Conservation (phyloP, 176 grass and related monocot genomes). For the Zizania latifolia region DNA sequence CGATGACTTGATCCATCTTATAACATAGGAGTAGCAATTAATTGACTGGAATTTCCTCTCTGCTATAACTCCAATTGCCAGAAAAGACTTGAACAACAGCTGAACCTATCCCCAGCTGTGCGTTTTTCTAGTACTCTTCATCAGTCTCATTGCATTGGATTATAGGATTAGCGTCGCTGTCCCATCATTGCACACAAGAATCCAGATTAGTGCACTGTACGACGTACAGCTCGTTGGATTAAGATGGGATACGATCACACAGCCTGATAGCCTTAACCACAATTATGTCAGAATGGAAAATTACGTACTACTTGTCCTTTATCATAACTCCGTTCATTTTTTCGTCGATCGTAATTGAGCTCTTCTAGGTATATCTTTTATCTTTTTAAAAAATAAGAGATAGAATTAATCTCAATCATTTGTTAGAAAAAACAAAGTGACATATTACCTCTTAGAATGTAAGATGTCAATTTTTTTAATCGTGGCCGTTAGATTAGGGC, state of each 20-base stretch:
- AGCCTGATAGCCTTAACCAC: conserved; percentile 13
- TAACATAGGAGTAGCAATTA: not conserved
- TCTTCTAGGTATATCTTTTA: too few species aligned
- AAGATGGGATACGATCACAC: conserved; percentile 7
- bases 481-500: too few species aligned
- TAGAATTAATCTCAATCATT: too few species aligned
- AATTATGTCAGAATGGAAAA: conserved; percentile 5
- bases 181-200: conserved; percentile 29
- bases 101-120: not conserved
- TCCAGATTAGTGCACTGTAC: conserved; percentile 19
- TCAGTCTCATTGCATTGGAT: not conserved
- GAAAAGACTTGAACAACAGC: not conserved
- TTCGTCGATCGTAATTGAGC: too few species aligned
- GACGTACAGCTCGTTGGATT: conserved; percentile 21
- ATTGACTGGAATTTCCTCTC: not conserved
- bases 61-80: not conserved
- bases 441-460: too few species aligned
- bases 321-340: not conserved
- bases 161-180: conserved; percentile 11
- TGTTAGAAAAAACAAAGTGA: too few species aligned
- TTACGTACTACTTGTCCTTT: not conserved
- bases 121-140: conserved; percentile 3
- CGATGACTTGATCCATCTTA: not conserved
- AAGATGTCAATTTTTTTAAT: too few species aligned
- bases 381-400: too few species aligned